Conservation (phyloP, 768 basidiomycete genomes). For the Russula emetica region DNA sequence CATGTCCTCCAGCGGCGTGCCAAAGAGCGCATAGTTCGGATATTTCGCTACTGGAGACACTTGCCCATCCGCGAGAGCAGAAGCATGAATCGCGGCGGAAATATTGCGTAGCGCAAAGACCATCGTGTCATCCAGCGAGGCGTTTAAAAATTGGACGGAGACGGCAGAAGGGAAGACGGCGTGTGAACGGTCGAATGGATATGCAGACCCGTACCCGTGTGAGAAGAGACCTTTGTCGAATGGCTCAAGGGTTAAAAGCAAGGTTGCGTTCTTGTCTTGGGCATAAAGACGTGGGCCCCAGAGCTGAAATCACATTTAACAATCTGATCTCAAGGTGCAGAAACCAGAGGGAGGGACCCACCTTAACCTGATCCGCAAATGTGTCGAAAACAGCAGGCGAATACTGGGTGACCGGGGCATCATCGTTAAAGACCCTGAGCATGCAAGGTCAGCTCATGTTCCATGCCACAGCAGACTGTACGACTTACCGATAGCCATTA, state of each 20-base stretch:
- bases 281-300: not conserved
- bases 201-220: slow-evolving; percentile 17
- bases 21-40: slow-evolving; percentile 2
- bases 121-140: slow-evolving; percentile 40
- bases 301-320: not conserved
- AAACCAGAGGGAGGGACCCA: not conserved
- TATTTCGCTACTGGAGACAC: slow-evolving; percentile 2
- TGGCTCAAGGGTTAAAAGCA: not conserved
- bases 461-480: no score
- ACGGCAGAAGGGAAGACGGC: slow-evolving; percentile 8
- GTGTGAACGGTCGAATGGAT: slow-evolving; percentile 15
- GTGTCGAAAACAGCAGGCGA: slow-evolving; percentile 1
- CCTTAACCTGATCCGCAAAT: slow-evolving; percentile 1
- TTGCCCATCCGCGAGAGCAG: slow-evolving; percentile 26
- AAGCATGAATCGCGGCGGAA: not conserved
- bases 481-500: no score
- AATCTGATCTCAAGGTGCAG: not conserved
- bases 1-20: slow-evolving; percentile 1
- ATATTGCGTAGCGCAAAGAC: slow-evolving; percentile 35
- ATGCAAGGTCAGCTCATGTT: not conserved
- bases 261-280: not conserved
- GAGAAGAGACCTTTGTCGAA: slow-evolving; percentile 1
- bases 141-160: not conserved
- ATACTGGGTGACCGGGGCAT: not conserved
- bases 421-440: not conserved